Conservation (phyloP, 257 asterid genomes). For the Haberlea rhodopensis region DNA sequence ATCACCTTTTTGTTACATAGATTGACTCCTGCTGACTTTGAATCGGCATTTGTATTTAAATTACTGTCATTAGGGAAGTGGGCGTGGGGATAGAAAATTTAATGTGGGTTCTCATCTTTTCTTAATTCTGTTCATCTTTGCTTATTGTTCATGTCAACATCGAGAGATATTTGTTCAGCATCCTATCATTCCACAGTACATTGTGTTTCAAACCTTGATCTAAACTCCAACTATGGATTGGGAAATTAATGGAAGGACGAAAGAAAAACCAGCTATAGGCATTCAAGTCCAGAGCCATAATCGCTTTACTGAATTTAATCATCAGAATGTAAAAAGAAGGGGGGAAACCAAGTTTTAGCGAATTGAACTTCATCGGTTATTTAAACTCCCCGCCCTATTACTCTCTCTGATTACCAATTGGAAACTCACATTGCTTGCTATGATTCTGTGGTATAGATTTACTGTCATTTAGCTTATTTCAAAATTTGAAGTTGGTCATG, state of each 20-base stretch:
- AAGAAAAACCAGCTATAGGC: neutral
- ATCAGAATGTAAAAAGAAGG: no score
- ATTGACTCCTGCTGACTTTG: constrained; percentile 3
- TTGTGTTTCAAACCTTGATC: constrained; percentile 3
- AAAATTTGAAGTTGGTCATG: neutral
- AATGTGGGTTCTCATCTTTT: neutral
- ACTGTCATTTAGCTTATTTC: neutral
- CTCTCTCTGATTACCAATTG: neutral
- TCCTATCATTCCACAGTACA: neutral
- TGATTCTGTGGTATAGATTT: constrained; percentile 4
- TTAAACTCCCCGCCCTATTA: neutral
- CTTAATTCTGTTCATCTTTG: constrained; percentile 8
- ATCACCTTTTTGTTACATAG: neutral
- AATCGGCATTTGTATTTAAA: neutral
- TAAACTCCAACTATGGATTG: neutral
- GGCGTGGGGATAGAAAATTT: neutral
- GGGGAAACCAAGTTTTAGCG: no score
- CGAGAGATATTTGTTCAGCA: constrained; percentile 10
- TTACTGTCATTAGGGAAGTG: neutral
- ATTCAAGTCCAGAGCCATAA: neutral
- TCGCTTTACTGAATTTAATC: neutral
- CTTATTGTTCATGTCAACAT: constrained; percentile 11
- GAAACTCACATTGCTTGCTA: neutral
- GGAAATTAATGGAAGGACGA: neutral
- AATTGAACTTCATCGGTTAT: no score